Base-by-base conservation (phyloP, 2,329 filamentous ascomycete genomes). In the Dactylellina parvicollis region DNA sequence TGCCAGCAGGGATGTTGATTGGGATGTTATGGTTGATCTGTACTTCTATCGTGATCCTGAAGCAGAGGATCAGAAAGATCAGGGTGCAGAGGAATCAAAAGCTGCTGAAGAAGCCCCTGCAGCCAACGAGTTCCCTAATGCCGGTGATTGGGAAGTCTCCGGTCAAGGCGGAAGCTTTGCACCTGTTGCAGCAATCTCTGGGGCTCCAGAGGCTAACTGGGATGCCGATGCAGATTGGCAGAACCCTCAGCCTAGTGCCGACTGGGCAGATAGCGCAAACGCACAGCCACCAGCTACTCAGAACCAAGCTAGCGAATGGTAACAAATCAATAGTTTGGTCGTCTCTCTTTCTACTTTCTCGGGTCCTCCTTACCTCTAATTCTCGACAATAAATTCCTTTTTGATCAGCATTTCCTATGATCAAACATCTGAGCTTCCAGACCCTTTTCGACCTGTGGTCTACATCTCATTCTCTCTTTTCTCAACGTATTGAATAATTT, bases 11-110 rank as follows among this genome's bases (percentile, higher is more conserved):
- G 95, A 99, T 86, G 89, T 90, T 76, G 91, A 96, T 83, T 99
- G 95, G 95, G 95, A 99, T 83, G 90, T 96, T 85, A 98, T 99
- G 90, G 92, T 96, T 81, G 95, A 99, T 90, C 86, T 99, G 81
- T 99, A 99, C 92, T 99, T 99, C 90, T 97, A 99, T 91, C 95
- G 96, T 83, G 96, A 99, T 85, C 95, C 96, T 80, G 95, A 99
- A 86, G 92, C 93, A 79, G 95, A 99, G 89, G 95, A 96, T 83
- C 94, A 96, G 89, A 96, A 99, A 86, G 96, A 97, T 81, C 81
- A 84, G 83, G 86, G 89, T 78, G 91, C 91, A 82, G 91, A 94
- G 83, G 94, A 98, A 87, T 80, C 85, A 79, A 96, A 98, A 90
- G 85, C 89, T 76, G 86, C 91, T 77, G 93, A 96, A 78, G 94